Evolutionary conservation across 2,329 filamentous ascomycete genomes (phyloP).

Genomic region (Phialocephala sp.): DNA sequence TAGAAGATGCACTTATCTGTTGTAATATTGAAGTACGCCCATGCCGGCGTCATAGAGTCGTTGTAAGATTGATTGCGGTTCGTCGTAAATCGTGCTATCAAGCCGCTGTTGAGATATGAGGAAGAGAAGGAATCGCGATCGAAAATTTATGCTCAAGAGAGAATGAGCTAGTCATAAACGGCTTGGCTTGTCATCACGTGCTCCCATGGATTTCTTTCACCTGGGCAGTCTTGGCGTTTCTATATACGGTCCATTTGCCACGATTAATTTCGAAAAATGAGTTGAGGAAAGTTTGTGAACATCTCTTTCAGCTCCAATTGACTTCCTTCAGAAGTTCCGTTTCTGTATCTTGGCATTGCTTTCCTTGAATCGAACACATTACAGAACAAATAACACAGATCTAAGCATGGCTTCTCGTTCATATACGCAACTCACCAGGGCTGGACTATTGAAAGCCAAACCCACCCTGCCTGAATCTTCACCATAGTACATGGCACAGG

Average conservation of each 20-base stretch:
- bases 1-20: no score
- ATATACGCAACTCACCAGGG: conserved; percentile 8
- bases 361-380: not conserved
- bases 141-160: conserved; percentile 16
- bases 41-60: no score
- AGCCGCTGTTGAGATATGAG: conserved; percentile 29
- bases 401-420: conserved; percentile 18
- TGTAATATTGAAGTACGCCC: no score
- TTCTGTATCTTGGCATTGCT: not conserved
- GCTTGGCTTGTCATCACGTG: conserved; percentile 19
- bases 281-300: not conserved
- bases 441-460: not conserved
- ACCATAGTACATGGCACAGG: conserved; percentile 19
- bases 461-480: not conserved
- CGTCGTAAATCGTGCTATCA: no score
- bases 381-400: not conserved
- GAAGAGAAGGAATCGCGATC: conserved; percentile 16
- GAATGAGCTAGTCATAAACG: conserved; percentile 14
- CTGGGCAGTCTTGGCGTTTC: not conserved
- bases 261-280: not conserved
- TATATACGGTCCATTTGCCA: not conserved
- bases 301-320: not conserved
- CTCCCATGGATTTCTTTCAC: not conserved
- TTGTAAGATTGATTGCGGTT: no score
- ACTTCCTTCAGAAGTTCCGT: not conserved